phyloP scores from a whole-genome alignment of 495 filamentous ascomycete genomes.

The Aspergillus baeticus region DNA sequence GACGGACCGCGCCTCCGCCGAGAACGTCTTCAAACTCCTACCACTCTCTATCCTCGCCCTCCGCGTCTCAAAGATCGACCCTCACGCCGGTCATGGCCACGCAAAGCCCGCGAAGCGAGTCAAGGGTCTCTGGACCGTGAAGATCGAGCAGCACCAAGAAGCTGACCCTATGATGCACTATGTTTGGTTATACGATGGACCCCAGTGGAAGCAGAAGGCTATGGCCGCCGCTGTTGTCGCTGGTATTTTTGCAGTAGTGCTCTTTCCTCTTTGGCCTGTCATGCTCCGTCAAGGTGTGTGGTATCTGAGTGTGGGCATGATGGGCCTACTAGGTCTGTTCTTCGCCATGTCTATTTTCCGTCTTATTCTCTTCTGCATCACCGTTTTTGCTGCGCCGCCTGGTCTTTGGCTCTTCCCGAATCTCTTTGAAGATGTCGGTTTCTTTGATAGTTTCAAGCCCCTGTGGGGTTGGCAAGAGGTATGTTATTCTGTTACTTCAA shows the following conservation, averaged over 20 bases:
- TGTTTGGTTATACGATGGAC: conserved; percentile 93
- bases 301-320: conserved; percentile 94
- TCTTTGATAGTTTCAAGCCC: conserved; percentile 96
- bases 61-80: conserved; percentile 83
- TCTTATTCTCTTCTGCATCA: conserved; percentile 90
- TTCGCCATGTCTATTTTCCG: conserved; percentile 97
- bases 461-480: conserved; percentile 99
- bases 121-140: conserved; percentile 96
- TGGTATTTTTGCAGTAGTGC: conserved; percentile 79
- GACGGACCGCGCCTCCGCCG: conserved; percentile 78
- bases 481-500: conserved; percentile 13
- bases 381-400: conserved; percentile 78
- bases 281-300: conserved; percentile 90
- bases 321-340: conserved; percentile 90
- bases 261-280: conserved; percentile 97
- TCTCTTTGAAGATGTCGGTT: conserved; percentile 96
- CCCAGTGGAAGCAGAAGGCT: conserved; percentile 88
- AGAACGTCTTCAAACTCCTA: conserved; percentile 92
- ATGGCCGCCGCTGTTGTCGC: conserved; percentile 82
- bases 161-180: conserved; percentile 89
- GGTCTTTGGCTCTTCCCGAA: conserved; percentile 98
- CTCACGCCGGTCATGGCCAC: conserved; percentile 68
- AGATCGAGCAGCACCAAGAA: conserved; percentile 96
- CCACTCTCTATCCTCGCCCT: conserved; percentile 94
- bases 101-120: conserved; percentile 79